Base-by-base conservation (phyloP, 441 rosid species). In the Iberis amara region DNA sequence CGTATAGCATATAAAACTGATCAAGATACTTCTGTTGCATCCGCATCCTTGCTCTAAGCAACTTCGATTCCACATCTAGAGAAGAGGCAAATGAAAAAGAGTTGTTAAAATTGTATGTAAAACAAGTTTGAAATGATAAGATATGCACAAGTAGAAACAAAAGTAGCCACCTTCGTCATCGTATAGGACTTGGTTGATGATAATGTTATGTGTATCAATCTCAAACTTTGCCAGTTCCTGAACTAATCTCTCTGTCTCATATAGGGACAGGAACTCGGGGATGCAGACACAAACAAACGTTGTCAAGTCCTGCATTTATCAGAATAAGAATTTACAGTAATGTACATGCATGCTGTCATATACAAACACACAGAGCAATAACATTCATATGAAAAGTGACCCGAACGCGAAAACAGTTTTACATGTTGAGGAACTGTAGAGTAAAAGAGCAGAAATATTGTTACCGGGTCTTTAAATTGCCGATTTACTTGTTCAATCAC, bases 201-300 rank as follows among this genome's bases (percentile, higher is more conserved):
- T 89, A 39, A 94, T 86, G 66, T 94, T 89, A 55, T 86, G 99
- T 4, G 99, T 82, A 64, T 91, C 98, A 6, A 91, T 91, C 80
- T 91, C 99, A 39, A 94, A 89, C 71, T 89, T 94, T 61, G 99
- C 76, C 62, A 94, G 97, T 72, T 94, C 99, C 79, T 94, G 97
- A 55, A 94, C 97, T 62, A 94, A 69, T 74, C 99, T 86, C 72
- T 94, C 97, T 23, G 95, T 94, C 80, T 94, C 99, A 48, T 89
- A 89, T 26, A 89, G 92, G 62, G 97, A 94, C 53, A 92, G 86
- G 74, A 94, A 94, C 79, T 94, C 99, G 4, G 97, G 97, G 55
- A 94, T 89, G 85, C 99, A 94, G 48, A 94, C 96, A 47, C 99
- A 94, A 46, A 89, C 71, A 40, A 94, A 94, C 11, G 97, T 94